Evolutionary conservation across 768 basidiomycete species (phyloP).

Genomic region (Auricularia sp.): DNA sequence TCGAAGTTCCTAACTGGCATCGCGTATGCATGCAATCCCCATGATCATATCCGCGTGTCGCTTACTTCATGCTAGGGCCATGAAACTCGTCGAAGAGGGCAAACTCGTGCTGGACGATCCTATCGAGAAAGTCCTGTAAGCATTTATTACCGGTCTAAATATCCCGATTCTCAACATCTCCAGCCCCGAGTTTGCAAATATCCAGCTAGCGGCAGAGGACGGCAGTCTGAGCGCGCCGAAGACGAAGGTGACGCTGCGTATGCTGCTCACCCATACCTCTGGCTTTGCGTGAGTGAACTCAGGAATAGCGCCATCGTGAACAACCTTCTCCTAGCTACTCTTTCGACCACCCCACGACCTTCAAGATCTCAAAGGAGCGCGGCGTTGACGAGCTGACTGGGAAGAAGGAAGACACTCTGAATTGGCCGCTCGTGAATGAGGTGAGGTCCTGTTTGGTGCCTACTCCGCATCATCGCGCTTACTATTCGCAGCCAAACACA

Average conservation of each 20-base stretch:
- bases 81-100: neutral
- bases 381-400: neutral
- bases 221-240: neutral
- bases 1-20: neutral
- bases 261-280: conserved; percentile 3
- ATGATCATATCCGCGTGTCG: neutral
- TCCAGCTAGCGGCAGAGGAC: neutral
- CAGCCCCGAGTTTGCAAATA: neutral
- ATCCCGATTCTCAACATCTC: neutral
- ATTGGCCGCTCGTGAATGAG: neutral
- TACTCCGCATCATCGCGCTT: neutral
- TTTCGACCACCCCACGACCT: neutral
- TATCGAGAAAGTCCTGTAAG: neutral
- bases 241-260: conserved; percentile 4
- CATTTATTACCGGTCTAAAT: neutral
- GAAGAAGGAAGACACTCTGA: neutral
- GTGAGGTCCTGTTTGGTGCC: neutral
- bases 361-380: no score
- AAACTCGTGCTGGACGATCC: neutral
- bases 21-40: neutral
- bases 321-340: neutral
- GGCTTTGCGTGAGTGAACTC: conserved; percentile 1
- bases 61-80: neutral
- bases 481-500: neutral
- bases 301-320: neutral